A percentile compares a stretch with the other conserved stretches of the same genome.
Conservation (phyloP, 2,329 filamentous ascomycete species). For the Zymoseptoria passerinii region DNA sequence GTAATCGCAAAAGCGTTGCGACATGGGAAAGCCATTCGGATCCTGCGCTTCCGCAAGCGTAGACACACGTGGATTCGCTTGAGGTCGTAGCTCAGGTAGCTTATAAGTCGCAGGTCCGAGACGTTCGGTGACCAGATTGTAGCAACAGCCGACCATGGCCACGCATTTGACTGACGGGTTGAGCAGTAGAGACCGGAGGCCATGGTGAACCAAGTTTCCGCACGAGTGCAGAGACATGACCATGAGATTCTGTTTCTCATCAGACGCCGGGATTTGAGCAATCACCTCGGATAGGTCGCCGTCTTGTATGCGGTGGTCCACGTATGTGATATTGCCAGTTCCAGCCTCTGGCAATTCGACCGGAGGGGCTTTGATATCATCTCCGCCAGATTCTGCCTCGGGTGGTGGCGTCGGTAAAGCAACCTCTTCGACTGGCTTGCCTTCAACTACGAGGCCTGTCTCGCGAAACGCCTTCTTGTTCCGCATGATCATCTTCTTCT, state of each 20-base stretch:
- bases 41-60: constrained; percentile 66
- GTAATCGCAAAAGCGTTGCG: constrained; percentile 53
- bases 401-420: constrained; percentile 19
- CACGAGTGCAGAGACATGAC: constrained; percentile 95
- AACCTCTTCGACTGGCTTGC: constrained; percentile 10
- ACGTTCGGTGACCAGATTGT: constrained; percentile 89
- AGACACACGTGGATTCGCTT: constrained; percentile 46
- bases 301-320: constrained; percentile 64
- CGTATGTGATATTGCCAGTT: constrained; percentile 63
- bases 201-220: constrained; percentile 93
- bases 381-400: constrained; percentile 4
- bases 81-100: constrained; percentile 63
- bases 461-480: constrained; percentile 74
- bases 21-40: constrained; percentile 92
- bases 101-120: constrained; percentile 83
- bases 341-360: constrained; percentile 31
- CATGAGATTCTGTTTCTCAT: constrained; percentile 51
- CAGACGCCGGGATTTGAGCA: constrained; percentile 34
- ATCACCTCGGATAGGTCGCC: constrained; percentile 63
- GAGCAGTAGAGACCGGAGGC: constrained; percentile 72
- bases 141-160: constrained; percentile 95
- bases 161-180: constrained; percentile 83
- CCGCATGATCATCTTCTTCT: constrained; percentile 63
- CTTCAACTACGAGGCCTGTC: background rate
- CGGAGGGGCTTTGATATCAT: constrained; percentile 6